Evolutionary conservation across 164 flowering plant genomes (phyloP).

Genomic region (Protea cynaroides): DNA sequence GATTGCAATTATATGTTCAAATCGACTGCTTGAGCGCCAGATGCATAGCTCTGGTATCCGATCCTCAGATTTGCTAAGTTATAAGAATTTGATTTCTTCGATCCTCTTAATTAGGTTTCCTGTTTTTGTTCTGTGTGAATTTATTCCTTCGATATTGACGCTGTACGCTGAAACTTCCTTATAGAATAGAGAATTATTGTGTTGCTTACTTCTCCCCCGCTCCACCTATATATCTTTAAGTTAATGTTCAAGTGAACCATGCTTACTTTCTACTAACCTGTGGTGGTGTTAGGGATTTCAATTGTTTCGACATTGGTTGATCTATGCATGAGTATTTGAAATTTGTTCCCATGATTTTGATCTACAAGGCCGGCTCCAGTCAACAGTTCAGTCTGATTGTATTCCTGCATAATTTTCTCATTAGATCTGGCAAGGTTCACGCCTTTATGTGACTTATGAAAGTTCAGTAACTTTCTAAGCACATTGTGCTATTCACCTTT

Average conservation of each 20-base stretch:
- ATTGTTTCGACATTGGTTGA: neutral
- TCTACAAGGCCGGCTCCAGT: neutral
- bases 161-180: no score
- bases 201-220: no score
- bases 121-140: neutral
- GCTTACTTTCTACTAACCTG: neutral
- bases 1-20: neutral
- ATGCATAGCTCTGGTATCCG: neutral
- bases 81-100: neutral
- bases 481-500: no score
- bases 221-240: neutral
- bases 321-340: neutral
- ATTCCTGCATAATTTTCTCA: neutral
- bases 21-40: neutral
- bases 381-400: neutral
- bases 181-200: no score
- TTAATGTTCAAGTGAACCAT: neutral
- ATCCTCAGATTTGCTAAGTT: neutral
- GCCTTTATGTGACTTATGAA: neutral
- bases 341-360: neutral
- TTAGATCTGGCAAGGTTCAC: neutral
- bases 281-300: neutral
- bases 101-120: neutral
- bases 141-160: no score
- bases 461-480: neutral